These are phyloP conservation scores for Phialemoniopsis sp. DNA, from an alignment of 2,329 filamentous ascomycete species.

Conservation along the genomic window DNA sequence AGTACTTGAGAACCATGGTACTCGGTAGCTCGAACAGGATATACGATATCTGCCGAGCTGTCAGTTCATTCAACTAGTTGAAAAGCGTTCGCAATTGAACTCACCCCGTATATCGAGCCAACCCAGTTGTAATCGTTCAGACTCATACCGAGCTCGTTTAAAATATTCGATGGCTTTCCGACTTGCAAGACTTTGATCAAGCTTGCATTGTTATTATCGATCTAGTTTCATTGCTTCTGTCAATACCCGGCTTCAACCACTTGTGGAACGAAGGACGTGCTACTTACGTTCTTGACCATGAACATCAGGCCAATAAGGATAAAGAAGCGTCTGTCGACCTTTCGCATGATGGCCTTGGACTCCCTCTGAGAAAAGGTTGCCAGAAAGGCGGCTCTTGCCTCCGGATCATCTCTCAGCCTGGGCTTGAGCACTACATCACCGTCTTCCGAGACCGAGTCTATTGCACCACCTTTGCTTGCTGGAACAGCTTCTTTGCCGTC, in stretches of 20 bases:
- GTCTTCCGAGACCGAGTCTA: too few relatives aligned
- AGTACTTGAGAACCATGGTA: slow-evolving; percentile 29
- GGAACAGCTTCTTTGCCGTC: too few relatives aligned
- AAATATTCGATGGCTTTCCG: slow-evolving; percentile 27
- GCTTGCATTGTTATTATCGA: slow-evolving; percentile 33
- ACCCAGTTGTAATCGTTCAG: slow-evolving; percentile 34
- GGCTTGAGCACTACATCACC: slow-evolving; percentile 33
- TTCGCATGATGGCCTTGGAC: slow-evolving; percentile 29
- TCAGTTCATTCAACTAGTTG: too few relatives aligned
- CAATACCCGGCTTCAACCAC: too few relatives aligned
- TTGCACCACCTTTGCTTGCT: too few relatives aligned
- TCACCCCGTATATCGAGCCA: slow-evolving; percentile 30
- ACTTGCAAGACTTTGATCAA: slow-evolving; percentile 36
- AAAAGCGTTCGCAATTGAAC: too few relatives aligned
- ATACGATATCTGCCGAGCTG: too few relatives aligned
- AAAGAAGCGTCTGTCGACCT: slow-evolving; percentile 31
- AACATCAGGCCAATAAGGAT: slow-evolving; percentile 33
- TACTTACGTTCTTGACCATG: slow-evolving; percentile 31
- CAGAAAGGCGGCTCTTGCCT: slow-evolving; percentile 22
- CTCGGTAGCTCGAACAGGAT: slow-evolving; percentile 33
- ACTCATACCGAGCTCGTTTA: slow-evolving; percentile 32
- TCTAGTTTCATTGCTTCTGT: too few relatives aligned
- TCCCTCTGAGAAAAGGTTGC: slow-evolving; percentile 30
- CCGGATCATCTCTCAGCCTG: slow-evolving; percentile 12
- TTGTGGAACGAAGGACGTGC: too few relatives aligned